Conservation (phyloP, 1,284 basidiomycete species). For the Taiwanofungus camphoratus region DNA sequence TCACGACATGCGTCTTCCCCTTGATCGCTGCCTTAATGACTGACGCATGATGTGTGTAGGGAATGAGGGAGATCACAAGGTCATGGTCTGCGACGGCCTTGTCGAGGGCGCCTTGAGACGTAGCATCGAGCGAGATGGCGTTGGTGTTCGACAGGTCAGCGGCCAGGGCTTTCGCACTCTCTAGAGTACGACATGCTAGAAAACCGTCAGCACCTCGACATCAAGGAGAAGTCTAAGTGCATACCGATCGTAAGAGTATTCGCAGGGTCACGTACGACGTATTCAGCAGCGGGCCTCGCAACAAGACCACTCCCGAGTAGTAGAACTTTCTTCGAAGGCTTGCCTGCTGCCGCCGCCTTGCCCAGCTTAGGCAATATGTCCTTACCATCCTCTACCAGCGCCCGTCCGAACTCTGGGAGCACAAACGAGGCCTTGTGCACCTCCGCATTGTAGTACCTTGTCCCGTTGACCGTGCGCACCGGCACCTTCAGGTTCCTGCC, state of each 20-base stretch:
- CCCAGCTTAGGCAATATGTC: conserved; percentile 70
- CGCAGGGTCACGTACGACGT: conserved; percentile 77
- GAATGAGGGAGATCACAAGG: conserved; percentile 94
- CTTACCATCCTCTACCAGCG: conserved; percentile 67
- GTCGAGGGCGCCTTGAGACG: conserved; percentile 69
- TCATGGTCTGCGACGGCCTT: conserved; percentile 81
- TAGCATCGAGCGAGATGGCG: conserved; percentile 83
- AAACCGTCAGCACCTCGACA: not conserved
- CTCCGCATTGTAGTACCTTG: conserved; percentile 83
- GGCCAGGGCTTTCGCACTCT: conserved; percentile 65
- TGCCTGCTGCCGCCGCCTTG: conserved; percentile 29
- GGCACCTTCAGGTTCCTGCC: conserved; percentile 69
- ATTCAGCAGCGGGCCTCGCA: conserved; percentile 91
- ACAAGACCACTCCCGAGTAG: conserved; percentile 95
- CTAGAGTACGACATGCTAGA: conserved; percentile 80
- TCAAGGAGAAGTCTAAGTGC: conserved; percentile 6
- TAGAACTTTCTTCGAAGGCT: conserved; percentile 68
- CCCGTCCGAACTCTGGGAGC: conserved; percentile 88
- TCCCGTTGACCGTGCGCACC: conserved; percentile 62
- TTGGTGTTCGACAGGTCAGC: conserved; percentile 66
- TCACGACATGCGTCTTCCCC: conserved; percentile 92
- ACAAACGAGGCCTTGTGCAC: conserved; percentile 85
- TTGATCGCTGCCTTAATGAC: conserved; percentile 97
- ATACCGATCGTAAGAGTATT: conserved; percentile 84
- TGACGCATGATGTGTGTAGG: conserved; percentile 87